Evolutionary conservation across 2,329 filamentous ascomycete genomes (phyloP), one percentile per base, ranked within the genome.

Genomic region (Sporothrix globosa): DNA sequence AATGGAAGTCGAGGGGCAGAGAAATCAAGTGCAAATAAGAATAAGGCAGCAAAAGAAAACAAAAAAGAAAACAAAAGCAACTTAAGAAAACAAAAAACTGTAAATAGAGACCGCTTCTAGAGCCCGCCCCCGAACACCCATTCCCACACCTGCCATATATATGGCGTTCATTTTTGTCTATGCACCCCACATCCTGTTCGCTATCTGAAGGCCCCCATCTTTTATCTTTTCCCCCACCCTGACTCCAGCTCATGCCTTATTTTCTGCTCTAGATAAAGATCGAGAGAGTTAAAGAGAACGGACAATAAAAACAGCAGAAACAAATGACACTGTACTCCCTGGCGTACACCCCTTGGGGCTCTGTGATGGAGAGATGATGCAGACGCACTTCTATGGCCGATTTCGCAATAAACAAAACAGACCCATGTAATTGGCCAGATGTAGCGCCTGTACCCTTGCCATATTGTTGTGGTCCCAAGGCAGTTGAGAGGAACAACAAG

Each of bases 1-100:
- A 39, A 65, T 30, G 21, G n/a, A n/a, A 52, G 53, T 21, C 19
- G 50, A 74, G 71, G 70, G 68, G 69, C 69, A 72, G 71, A 70
- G 71, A 52, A 46, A 44, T 66, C 58, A 70, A 69, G 19, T 21
- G 27, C 10, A n/a, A 50, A 65, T 14, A 19, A 65, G 24, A 34
- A 11, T 6, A 34, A 46, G 14, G 13, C 11, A 50, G 24, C 24
- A 30, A 65, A 63, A 41, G 13, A 3, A 61, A 73, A 66, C 69
- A 70, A 63, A 61, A 74, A 65, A 70, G 39, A 34, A 63, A 34
- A 30, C 10, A 54, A 17, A 13, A 30, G 10, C 44, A 41, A 13
- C 60, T 19, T 14, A 19, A 66, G 74, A 70, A 69, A 30, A 30
- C 27, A 30, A 30, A 30, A 7, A 30, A 2, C 44, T 9, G 34